Evolutionary conservation across 1,284 basidiomycete genomes (phyloP).

Genomic region (Gomphus bonarii): DNA sequence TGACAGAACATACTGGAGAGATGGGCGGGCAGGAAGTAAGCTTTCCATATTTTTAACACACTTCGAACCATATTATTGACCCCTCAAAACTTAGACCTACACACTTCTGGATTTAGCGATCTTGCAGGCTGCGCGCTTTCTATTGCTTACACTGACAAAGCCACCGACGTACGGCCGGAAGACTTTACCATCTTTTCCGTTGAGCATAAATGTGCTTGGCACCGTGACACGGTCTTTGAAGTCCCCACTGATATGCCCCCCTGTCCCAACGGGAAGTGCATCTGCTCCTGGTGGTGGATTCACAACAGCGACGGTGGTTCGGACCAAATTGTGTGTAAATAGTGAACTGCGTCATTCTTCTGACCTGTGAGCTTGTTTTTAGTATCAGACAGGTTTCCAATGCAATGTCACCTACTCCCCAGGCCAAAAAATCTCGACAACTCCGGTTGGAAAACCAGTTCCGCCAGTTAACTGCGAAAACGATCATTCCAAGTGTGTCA

Average conservation of each 20-base stretch:
- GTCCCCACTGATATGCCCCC: constrained; percentile 57
- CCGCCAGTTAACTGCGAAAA: constrained; percentile 20
- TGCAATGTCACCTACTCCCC: constrained; percentile 49
- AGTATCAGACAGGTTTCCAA: constrained; percentile 66
- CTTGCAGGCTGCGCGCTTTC: constrained; percentile 56
- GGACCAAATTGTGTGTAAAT: constrained; percentile 8
- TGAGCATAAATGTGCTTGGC: constrained; percentile 66
- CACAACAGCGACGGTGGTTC: constrained; percentile 24
- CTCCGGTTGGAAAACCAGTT: constrained; percentile 37
- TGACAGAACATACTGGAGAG: background rate
- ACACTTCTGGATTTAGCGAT: constrained; percentile 43
- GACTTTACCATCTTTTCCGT: constrained; percentile 67
- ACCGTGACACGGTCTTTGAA: constrained; percentile 49
- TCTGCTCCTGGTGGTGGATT: constrained; percentile 68
- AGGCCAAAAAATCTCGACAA: constrained; percentile 28
- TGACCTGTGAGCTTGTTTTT: background rate
- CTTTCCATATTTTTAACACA: background rate
- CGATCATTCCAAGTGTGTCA: constrained; percentile 20
- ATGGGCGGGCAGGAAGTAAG: background rate
- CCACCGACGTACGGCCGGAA: constrained; percentile 40
- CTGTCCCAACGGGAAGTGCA: constrained; percentile 57
- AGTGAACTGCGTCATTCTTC: no score
- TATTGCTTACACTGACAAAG: constrained; percentile 59
- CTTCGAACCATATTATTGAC: background rate
- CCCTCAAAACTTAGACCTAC: constrained; percentile 26